phyloP scores from a whole-genome alignment of 148 eudicot genomes.

The Limonium bicolor region DNA sequence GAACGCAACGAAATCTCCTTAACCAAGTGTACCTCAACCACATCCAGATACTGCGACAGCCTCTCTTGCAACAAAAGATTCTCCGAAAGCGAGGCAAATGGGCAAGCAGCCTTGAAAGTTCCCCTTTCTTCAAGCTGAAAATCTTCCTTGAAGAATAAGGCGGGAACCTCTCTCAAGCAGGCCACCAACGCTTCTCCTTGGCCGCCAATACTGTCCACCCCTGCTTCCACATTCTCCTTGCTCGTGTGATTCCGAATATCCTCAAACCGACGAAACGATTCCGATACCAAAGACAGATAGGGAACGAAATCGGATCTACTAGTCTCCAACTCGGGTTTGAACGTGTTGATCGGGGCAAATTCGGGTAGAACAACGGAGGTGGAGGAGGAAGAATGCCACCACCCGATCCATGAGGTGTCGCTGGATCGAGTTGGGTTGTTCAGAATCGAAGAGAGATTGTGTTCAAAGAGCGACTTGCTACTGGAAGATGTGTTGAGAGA shows the following conservation, averaged over 20 bases:
- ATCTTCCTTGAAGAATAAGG: constrained; percentile 83
- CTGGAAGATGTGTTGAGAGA: constrained; percentile 13
- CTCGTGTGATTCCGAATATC: constrained; percentile 47
- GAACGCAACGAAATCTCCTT: constrained; percentile 88
- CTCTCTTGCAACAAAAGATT: constrained; percentile 62
- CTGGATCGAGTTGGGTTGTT: constrained; percentile 64
- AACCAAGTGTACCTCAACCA: constrained; percentile 90
- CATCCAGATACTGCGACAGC: constrained; percentile 77
- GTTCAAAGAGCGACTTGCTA: constrained; percentile 27
- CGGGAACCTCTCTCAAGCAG: constrained; percentile 73
- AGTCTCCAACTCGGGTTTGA: constrained; percentile 33
- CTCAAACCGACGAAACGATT: constrained; percentile 35
- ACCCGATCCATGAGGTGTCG: constrained; percentile 41
- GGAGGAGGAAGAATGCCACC: constrained; percentile 70
- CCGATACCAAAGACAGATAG: constrained; percentile 40
- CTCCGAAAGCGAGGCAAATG: constrained; percentile 40
- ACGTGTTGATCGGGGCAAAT: constrained; percentile 36
- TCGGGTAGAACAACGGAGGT: constrained; percentile 50
- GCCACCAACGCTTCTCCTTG: constrained; percentile 75
- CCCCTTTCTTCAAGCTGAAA: constrained; percentile 68
- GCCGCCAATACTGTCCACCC: constrained; percentile 23
- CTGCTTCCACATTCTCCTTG: constrained; percentile 21
- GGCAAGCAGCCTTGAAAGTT: constrained; percentile 69
- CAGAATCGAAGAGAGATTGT: constrained; percentile 74
- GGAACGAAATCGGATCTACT: constrained; percentile 41